Evolutionary conservation across 139 green algal genomes (phyloP).

Genomic region (Trebouxia sp.): DNA sequence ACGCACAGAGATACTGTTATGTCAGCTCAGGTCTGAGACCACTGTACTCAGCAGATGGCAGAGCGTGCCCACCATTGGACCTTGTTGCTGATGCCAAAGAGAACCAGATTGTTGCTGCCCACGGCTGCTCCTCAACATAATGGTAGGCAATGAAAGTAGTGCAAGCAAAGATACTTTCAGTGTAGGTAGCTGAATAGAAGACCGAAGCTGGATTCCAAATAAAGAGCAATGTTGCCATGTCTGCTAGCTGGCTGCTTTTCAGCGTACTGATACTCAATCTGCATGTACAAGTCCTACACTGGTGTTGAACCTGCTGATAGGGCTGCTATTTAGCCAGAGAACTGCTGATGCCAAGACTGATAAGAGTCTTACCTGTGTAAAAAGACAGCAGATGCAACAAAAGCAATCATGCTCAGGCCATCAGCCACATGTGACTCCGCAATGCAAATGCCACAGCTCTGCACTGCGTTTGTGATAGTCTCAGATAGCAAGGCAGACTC

Average conservation of each 20-base stretch:
- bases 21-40: background rate
- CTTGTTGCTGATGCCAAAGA: slow-evolving; percentile 49
- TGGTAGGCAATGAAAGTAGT: slow-evolving; percentile 65
- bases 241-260: slow-evolving; percentile 45
- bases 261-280: slow-evolving; percentile 31
- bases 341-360: background rate
- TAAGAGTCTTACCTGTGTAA: slow-evolving; percentile 37
- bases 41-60: background rate
- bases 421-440: no score
- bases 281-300: background rate
- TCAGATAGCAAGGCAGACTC: no score
- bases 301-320: background rate
- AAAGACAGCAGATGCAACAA: slow-evolving; percentile 45
- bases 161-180: slow-evolving; percentile 77
- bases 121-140: slow-evolving; percentile 21
- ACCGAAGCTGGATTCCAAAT: slow-evolving; percentile 76
- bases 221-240: slow-evolving; percentile 69
- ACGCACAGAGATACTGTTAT: background rate
- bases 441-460: no score
- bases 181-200: slow-evolving; percentile 85
- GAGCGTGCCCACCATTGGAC: slow-evolving; percentile 65
- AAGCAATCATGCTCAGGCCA: slow-evolving; percentile 25
- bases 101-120: background rate
- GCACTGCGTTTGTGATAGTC: no score
- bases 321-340: background rate